Evolutionary conservation across 2,329 filamentous ascomycete genomes (phyloP).

Genomic region (Pseudogymnoascus sp.): DNA sequence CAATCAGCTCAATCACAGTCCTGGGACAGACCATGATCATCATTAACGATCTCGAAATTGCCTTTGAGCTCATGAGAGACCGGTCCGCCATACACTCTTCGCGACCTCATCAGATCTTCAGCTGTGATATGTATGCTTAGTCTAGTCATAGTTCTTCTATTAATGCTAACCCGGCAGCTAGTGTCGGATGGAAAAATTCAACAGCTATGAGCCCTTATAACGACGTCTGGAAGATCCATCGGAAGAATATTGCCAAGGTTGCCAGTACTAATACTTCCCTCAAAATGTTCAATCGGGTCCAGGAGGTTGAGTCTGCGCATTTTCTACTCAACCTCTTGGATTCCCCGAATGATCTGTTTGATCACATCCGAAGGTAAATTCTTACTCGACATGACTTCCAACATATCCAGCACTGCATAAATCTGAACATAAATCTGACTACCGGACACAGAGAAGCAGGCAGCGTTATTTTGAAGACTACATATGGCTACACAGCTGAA

Average conservation of each 20-base stretch:
- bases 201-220: constrained; percentile 32
- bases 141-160: neutral
- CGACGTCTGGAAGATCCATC: constrained; percentile 33
- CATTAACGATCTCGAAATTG: constrained; percentile 32
- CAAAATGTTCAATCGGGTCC: constrained; percentile 33
- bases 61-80: constrained; percentile 33
- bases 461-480: constrained; percentile 36
- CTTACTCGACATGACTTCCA: neutral
- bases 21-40: constrained; percentile 36
- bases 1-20: constrained; percentile 33
- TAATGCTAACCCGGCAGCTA: constrained; percentile 13
- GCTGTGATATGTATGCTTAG: constrained; percentile 30
- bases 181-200: constrained; percentile 33
- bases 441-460: constrained; percentile 30
- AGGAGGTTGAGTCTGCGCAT: constrained; percentile 37
- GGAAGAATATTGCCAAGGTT: constrained; percentile 38
- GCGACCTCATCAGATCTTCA: constrained; percentile 29
- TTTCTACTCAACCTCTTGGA: constrained; percentile 37
- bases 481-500: constrained; percentile 39
- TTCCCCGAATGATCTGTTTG: constrained; percentile 30
- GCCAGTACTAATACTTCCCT: constrained; percentile 37
- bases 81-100: constrained; percentile 31
- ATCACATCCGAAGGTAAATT: constrained; percentile 37
- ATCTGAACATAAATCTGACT: constrained; percentile 1
- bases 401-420: neutral